Evolutionary conservation across 768 basidiomycete species (phyloP).

Genomic region (Lentinula boryana): DNA sequence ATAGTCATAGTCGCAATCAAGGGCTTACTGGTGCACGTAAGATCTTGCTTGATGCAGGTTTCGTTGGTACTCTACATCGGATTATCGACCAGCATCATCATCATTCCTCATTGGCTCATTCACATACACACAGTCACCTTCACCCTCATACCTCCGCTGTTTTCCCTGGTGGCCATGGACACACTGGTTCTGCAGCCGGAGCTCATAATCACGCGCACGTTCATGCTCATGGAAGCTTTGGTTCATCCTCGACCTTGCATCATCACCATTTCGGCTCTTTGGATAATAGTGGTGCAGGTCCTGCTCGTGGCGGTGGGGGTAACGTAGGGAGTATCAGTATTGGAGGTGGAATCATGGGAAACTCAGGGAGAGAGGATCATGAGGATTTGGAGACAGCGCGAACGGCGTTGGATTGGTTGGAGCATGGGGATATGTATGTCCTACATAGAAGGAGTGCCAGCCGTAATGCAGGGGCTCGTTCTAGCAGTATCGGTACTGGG

Average conservation of each 20-base stretch:
- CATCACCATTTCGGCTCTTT: neutral
- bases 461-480: neutral
- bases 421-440: conserved; percentile 19
- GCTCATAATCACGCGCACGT: neutral
- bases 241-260: neutral
- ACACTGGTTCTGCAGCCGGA: neutral
- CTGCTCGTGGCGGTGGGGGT: conserved; percentile 21
- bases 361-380: conserved; percentile 47
- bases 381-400: conserved; percentile 54
- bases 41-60: conserved; percentile 25
- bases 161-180: neutral
- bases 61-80: conserved; percentile 28
- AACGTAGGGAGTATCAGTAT: conserved; percentile 7
- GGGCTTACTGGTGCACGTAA: conserved; percentile 1
- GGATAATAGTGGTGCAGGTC: neutral
- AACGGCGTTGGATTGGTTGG: conserved; percentile 47
- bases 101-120: neutral
- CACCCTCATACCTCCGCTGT: neutral
- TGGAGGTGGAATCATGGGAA: neutral
- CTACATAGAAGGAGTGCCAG: neutral
- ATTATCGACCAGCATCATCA: conserved; percentile 1
- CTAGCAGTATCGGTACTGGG: neutral
- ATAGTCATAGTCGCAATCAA: neutral
- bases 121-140: neutral
- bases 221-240: neutral